Conservation (phyloP, 2,329 filamentous ascomycete genomes). For the Sporothrix brasiliensis region DNA sequence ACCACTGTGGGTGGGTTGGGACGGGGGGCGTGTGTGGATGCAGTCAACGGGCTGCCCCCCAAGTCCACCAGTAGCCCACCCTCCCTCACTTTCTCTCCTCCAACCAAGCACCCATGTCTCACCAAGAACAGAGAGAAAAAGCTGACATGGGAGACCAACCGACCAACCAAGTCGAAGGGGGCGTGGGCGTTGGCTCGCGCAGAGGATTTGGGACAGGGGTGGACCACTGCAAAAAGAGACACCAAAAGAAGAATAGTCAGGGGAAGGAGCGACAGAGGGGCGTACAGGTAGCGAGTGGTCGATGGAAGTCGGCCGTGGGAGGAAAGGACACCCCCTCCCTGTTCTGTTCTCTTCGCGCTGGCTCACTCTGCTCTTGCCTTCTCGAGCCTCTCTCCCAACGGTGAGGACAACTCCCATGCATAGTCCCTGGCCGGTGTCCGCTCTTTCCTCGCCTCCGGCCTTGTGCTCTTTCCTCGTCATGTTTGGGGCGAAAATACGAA, state of each 20-base stretch:
- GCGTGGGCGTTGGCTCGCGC: neutral
- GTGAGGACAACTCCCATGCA: constrained; percentile 11
- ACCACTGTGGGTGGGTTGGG: constrained; percentile 30
- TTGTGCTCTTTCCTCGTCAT: constrained; percentile 25
- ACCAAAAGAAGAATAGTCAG: constrained; percentile 30
- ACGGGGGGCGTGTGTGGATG: constrained; percentile 29
- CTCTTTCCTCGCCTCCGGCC: constrained; percentile 39
- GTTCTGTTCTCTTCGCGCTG: constrained; percentile 25
- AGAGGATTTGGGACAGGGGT: neutral
- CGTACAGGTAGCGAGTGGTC: constrained; percentile 26
- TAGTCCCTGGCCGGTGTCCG: neutral
- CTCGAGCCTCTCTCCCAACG: neutral
- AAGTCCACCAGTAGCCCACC: constrained; percentile 24
- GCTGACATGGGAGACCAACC: constrained; percentile 14
- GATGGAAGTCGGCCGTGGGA: neutral
- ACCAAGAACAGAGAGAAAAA: constrained; percentile 13
- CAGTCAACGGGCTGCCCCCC: constrained; percentile 27
- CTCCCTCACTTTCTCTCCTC: constrained; percentile 26
- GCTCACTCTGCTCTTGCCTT: neutral
- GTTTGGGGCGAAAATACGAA: constrained; percentile 39
- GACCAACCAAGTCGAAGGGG: neutral
- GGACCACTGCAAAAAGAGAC: neutral
- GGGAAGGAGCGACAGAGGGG: constrained; percentile 18
- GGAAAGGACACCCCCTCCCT: constrained; percentile 28
- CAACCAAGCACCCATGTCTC: constrained; percentile 28